Conservation (phyloP, 108 stramenopile genomes). For the Cylindrotheca fusiformis region DNA sequence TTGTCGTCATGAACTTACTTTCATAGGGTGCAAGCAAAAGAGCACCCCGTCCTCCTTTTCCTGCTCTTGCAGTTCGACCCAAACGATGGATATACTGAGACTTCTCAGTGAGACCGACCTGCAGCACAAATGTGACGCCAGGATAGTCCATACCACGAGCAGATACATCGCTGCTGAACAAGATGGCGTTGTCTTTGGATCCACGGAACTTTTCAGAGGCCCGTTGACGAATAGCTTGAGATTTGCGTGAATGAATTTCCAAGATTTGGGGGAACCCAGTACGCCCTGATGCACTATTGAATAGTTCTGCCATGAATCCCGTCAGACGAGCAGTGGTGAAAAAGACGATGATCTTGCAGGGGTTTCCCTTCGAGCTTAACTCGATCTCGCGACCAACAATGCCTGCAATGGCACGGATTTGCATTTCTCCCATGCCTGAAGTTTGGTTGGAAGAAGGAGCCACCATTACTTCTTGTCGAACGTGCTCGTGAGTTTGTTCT, state of each 20-base stretch:
- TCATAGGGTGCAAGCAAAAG: conserved; percentile 56
- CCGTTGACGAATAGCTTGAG: conserved; percentile 61
- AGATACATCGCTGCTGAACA: conserved; percentile 83
- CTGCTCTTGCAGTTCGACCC: conserved; percentile 91
- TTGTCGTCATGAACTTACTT: conserved; percentile 33
- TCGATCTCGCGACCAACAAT: conserved; percentile 30
- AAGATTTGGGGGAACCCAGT: conserved; percentile 46
- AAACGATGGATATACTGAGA: conserved; percentile 93
- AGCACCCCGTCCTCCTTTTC: conserved; percentile 51
- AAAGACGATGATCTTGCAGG: conserved; percentile 83
- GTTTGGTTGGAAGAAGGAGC: conserved; percentile 4
- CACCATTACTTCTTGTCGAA: conserved; percentile 44
- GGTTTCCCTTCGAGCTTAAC: not conserved
- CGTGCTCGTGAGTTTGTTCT: conserved; percentile 49
- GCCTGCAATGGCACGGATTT: conserved; percentile 29
- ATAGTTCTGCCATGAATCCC: conserved; percentile 80
- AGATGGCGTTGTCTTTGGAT: conserved; percentile 30
- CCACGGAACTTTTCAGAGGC: conserved; percentile 61
- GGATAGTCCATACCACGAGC: conserved; percentile 87
- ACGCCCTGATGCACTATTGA: conserved; percentile 39
- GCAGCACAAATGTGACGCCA: conserved; percentile 46
- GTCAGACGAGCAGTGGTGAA: conserved; percentile 86
- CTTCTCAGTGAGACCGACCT: conserved; percentile 71
- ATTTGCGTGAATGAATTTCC: conserved; percentile 88
- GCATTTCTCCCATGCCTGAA: conserved; percentile 9